These are phyloP conservation scores for Tetrahymena thermophila DNA, from an alignment of 73 alveolate species.

Conservation along the genomic window DNA sequence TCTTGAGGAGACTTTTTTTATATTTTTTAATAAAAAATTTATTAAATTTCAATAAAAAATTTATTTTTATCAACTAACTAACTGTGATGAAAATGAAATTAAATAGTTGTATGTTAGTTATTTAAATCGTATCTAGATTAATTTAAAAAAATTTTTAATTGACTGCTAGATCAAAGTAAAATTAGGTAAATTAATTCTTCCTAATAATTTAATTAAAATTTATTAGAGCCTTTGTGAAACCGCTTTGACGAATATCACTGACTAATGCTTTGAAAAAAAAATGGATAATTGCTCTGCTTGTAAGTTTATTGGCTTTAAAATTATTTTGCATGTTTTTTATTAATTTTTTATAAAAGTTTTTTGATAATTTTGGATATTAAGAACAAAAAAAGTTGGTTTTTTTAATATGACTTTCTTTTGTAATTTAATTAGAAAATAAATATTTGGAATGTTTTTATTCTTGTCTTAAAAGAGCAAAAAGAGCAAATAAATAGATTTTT, in stretches of 20 bases:
- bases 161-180: not conserved
- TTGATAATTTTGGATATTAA: too few species aligned
- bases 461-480: not conserved
- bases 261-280: not conserved
- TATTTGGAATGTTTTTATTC: too few species aligned
- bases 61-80: not conserved
- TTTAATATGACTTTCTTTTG: too few species aligned
- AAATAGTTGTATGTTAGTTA: not conserved
- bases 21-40: not conserved
- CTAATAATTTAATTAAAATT: not conserved
- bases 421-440: too few species aligned
- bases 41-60: too few species aligned
- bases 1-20: not conserved
- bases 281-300: too few species aligned
- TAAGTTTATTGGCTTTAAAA: too few species aligned
- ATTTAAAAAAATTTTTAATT: not conserved
- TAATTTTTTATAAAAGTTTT: too few species aligned
- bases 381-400: too few species aligned
- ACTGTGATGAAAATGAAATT: too few species aligned
- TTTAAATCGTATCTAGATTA: not conserved
- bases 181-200: not conserved
- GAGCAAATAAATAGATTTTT: too few species aligned
- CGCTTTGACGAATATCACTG: not conserved
- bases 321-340: too few species aligned
- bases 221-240: not conserved